phyloP scores from a whole-genome alignment of 192 early-diverging fungal species.

The Coemansia reversa region DNA sequence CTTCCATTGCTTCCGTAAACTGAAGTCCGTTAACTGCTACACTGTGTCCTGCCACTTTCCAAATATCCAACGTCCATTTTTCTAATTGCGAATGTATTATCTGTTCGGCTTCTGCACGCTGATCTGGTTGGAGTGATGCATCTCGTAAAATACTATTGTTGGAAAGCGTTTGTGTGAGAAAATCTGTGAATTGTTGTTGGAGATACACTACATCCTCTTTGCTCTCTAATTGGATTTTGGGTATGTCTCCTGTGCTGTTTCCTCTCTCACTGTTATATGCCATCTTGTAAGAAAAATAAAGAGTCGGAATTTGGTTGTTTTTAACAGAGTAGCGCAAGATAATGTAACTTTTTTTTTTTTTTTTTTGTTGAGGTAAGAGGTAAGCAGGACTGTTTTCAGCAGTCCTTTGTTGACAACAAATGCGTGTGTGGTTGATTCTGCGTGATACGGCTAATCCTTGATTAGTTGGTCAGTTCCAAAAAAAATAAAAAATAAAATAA shows the following conservation, averaged over 20 bases:
- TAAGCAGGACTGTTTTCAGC: background rate
- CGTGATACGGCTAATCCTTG: background rate
- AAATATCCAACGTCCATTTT: slow-evolving; percentile 36
- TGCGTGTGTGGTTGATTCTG: background rate
- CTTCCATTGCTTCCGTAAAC: slow-evolving; percentile 44
- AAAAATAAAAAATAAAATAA: background rate
- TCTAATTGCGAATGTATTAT: slow-evolving; percentile 19
- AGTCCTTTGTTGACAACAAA: background rate
- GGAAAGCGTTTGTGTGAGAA: slow-evolving; percentile 21
- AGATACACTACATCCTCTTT: slow-evolving; percentile 48
- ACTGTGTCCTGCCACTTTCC: slow-evolving; percentile 37
- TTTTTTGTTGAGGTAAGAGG: background rate
- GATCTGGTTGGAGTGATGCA: slow-evolving; percentile 22
- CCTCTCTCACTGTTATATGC: background rate
- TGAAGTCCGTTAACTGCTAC: slow-evolving; percentile 48
- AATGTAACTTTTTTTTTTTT: too few relatives aligned
- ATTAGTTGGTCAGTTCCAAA: background rate
- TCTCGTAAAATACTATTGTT: slow-evolving; percentile 39
- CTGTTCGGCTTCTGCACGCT: slow-evolving; percentile 28
- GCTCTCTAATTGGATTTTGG: slow-evolving; percentile 54
- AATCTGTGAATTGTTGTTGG: slow-evolving; percentile 31
- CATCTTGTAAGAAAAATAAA: background rate
- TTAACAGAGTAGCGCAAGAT: background rate
- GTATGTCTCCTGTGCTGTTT: slow-evolving; percentile 30
- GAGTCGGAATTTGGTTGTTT: too few relatives aligned